Evolutionary conservation across 345 rosid species (phyloP).

Genomic region (Lepidium aucheri): DNA sequence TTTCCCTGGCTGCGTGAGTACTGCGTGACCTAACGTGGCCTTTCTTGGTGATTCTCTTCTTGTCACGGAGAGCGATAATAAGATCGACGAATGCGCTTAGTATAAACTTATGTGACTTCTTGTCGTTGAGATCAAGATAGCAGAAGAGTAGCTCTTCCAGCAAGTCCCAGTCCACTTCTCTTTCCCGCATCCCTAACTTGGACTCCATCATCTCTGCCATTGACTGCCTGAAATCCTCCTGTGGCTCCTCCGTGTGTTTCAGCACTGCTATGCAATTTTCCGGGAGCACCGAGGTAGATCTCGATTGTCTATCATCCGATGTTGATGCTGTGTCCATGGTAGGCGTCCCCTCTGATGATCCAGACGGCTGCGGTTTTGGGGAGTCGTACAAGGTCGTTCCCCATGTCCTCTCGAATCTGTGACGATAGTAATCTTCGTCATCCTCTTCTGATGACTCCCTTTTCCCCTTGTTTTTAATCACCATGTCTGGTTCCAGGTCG

Average conservation of each 20-base stretch:
- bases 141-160: constrained; percentile 75
- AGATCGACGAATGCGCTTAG: constrained; percentile 77
- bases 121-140: constrained; percentile 64
- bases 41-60: constrained; percentile 23
- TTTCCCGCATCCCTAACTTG: constrained; percentile 28
- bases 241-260: constrained; percentile 39
- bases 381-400: constrained; percentile 19
- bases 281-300: constrained; percentile 29
- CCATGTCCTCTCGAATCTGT: constrained; percentile 26
- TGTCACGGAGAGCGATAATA: constrained; percentile 24
- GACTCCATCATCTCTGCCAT: constrained; percentile 75
- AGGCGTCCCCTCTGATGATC: constrained; percentile 40
- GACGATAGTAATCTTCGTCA: constrained; percentile 1
- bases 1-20: constrained; percentile 22
- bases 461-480: constrained; percentile 8
- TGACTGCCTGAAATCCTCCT: constrained; percentile 56
- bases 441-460: constrained; percentile 6
- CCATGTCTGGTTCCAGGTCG: neutral
- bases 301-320: constrained; percentile 27
- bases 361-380: constrained; percentile 23
- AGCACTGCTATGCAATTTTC: constrained; percentile 58
- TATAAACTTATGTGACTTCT: constrained; percentile 60
- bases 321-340: constrained; percentile 21
- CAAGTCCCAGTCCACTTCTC: constrained; percentile 65
- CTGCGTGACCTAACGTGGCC: constrained; percentile 10